Percentiles rank a stretch among this genome's conserved stretches.
phyloP scores from a whole-genome alignment of 2,329 filamentous ascomycete species.

The Exophiala calicioides region DNA sequence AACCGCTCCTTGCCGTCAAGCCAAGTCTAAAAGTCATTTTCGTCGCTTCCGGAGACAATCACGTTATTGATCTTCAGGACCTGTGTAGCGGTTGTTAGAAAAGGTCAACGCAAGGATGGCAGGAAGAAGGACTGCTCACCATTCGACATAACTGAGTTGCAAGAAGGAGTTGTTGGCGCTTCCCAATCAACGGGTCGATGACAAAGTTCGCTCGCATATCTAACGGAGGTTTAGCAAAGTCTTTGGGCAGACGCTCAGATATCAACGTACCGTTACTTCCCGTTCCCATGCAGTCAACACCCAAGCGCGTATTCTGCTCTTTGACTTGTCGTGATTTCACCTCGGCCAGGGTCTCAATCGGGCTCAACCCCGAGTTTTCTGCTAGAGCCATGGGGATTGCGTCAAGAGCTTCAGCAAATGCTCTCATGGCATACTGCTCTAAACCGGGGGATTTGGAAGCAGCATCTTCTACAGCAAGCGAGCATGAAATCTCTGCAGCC shows the following conservation, averaged over 20 bases:
- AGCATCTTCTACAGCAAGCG: conserved; percentile 90
- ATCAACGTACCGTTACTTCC: conserved; percentile 72
- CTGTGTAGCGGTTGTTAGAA: conserved; percentile 8
- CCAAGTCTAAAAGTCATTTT: conserved; percentile 72
- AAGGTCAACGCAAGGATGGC: background rate
- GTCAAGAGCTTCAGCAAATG: conserved; percentile 93
- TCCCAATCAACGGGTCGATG: conserved; percentile 96
- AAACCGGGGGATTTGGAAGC: conserved; percentile 94
- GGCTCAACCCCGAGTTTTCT: conserved; percentile 94
- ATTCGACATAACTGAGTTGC: conserved; percentile 97
- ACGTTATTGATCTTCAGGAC: conserved; percentile 90
- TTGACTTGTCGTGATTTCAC: conserved; percentile 97
- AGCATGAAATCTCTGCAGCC: conserved; percentile 95
- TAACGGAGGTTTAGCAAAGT: conserved; percentile 36
- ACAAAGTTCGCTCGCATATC: conserved; percentile 98
- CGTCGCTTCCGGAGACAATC: conserved; percentile 83
- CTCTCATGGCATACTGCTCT: conserved; percentile 98
- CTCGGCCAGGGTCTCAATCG: conserved; percentile 90
- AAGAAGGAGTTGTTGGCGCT: conserved; percentile 93
- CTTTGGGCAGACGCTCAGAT: conserved; percentile 3
- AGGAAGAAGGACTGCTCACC: conserved; percentile 47
- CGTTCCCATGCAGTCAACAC: conserved; percentile 96
- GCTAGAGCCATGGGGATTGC: conserved; percentile 91
- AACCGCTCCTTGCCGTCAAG: background rate
- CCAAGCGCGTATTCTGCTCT: conserved; percentile 74